A percentile compares a stretch with the other conserved stretches of the same genome.
These are phyloP conservation scores for Fusarium sp. DNA, from an alignment of 2,329 filamentous ascomycete genomes.

Conservation along the genomic window DNA sequence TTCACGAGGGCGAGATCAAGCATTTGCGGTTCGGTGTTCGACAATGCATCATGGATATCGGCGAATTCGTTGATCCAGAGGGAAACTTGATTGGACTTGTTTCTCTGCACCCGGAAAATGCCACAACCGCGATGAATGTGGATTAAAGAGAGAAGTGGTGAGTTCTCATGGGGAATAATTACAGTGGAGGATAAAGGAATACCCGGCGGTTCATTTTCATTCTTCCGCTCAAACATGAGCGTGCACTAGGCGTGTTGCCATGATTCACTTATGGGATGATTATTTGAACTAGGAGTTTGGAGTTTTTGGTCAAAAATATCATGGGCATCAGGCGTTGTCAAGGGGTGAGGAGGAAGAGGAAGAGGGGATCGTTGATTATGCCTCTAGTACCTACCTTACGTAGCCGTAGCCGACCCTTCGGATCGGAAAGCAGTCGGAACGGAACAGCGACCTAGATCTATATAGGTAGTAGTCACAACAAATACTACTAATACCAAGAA, in stretches of 20 bases:
- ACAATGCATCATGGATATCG: conserved; percentile 47
- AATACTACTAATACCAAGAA: conserved; percentile 39
- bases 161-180: conserved; percentile 8
- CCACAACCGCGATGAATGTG: conserved; percentile 25
- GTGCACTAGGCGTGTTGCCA: conserved; percentile 8
- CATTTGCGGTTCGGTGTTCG: conserved; percentile 46
- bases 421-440: conserved; percentile 37
- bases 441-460: background rate
- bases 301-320: conserved; percentile 26
- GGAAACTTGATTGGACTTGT: conserved; percentile 48
- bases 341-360: conserved; percentile 1
- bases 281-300: conserved; percentile 17
- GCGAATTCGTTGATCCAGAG: conserved; percentile 49
- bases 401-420: conserved; percentile 29
- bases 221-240: conserved; percentile 31
- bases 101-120: conserved; percentile 44
- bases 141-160: conserved; percentile 7
- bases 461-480: conserved; percentile 24
- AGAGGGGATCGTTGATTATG: conserved; percentile 2
- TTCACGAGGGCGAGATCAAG: conserved; percentile 41
- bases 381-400: background rate
- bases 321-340: conserved; percentile 22
- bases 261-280: conserved; percentile 1
- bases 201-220: conserved; percentile 35
- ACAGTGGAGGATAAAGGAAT: conserved; percentile 46